Conservation (phyloP, 768 basidiomycete genomes). For the Auricularia sp. region DNA sequence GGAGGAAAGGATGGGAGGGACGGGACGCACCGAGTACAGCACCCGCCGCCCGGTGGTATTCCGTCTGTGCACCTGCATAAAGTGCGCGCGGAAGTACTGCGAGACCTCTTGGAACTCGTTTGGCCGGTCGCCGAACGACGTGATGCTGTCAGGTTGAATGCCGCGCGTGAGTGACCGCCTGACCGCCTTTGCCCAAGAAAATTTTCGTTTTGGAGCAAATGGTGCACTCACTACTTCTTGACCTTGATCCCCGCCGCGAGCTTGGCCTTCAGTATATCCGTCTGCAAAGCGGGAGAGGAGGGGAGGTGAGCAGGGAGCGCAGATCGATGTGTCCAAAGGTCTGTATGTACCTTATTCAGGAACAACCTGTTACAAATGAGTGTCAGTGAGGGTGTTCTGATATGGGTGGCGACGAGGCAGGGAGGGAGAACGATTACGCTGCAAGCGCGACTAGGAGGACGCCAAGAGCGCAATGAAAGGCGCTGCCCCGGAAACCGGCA, state of each 20-base stretch:
- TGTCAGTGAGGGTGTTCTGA: neutral
- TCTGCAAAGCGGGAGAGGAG: conserved; percentile 45
- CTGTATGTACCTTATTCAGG: conserved; percentile 58
- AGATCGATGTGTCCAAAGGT: conserved; percentile 32
- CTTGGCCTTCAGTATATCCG: conserved; percentile 64
- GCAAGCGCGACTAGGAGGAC: too few species aligned
- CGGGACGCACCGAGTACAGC: conserved; percentile 50
- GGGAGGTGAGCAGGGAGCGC: conserved; percentile 14
- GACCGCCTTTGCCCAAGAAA: neutral
- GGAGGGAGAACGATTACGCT: too few species aligned
- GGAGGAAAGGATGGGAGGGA: conserved; percentile 1
- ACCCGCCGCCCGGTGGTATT: conserved; percentile 59
- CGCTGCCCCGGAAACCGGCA: too few species aligned
- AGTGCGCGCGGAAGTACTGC: conserved; percentile 79
- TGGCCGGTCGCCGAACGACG: conserved; percentile 62
- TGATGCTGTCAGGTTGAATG: conserved; percentile 39
- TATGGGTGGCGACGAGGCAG: neutral
- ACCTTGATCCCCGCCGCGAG: conserved; percentile 56
- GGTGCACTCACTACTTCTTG: conserved; percentile 57
- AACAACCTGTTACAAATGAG: conserved; percentile 29
- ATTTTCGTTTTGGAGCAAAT: neutral
- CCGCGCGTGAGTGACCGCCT: neutral
- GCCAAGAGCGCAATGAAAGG: neutral
- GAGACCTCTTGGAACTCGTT: conserved; percentile 63
- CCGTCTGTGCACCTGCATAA: conserved; percentile 60